Evolutionary conservation across 805 yeast genomes (phyloP).

Genomic region (Priceomyces fermenticarens): DNA sequence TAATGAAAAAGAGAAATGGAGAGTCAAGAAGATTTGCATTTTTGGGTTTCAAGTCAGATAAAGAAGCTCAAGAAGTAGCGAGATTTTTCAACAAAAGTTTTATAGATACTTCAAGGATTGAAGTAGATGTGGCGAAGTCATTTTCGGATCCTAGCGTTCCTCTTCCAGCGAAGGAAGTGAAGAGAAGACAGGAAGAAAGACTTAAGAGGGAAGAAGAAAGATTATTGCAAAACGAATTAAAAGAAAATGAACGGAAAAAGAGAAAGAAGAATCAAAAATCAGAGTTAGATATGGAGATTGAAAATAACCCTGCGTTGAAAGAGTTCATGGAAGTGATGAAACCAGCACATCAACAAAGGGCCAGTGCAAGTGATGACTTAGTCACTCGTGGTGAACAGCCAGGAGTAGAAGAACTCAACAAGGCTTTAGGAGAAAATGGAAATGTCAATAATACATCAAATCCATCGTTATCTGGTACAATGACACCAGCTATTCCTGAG

Average conservation of each 20-base stretch:
- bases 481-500: constrained; percentile 28
- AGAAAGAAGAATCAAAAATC: constrained; percentile 29
- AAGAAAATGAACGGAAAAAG: constrained; percentile 37
- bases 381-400: constrained; percentile 20
- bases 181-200: constrained; percentile 44
- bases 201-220: constrained; percentile 41
- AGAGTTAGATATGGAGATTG: constrained; percentile 58
- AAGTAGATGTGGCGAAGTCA: constrained; percentile 79
- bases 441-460: constrained; percentile 13
- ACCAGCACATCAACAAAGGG: constrained; percentile 63
- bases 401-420: constrained; percentile 36
- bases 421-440: constrained; percentile 29
- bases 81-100: constrained; percentile 72
- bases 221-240: constrained; percentile 25
- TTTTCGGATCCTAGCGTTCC: constrained; percentile 84
- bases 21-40: constrained; percentile 92
- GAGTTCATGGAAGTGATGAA: constrained; percentile 85
- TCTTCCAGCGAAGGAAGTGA: constrained; percentile 46
- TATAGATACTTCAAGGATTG: constrained; percentile 77
- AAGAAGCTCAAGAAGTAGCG: constrained; percentile 78
- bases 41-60: constrained; percentile 72
- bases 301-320: constrained; percentile 60
- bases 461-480: background rate
- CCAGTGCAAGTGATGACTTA: constrained; percentile 70
- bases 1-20: constrained; percentile 78